Percentiles rank a stretch among this genome's conserved stretches.
Conservation (phyloP, 192 early-diverging fungal species). For the Backusella circina region DNA sequence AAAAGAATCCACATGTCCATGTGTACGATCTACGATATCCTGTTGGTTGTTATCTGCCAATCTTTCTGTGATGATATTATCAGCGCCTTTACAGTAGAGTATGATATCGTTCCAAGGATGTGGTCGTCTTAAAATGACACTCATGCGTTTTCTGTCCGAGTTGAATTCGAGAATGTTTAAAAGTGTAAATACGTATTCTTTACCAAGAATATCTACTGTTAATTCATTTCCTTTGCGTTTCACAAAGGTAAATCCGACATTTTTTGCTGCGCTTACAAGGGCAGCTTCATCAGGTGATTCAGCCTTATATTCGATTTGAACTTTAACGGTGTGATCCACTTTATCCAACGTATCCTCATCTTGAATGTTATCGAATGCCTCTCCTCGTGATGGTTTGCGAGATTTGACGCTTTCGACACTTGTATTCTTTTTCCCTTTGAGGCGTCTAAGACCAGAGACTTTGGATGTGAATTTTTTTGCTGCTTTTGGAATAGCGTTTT, state of each 20-base stretch:
- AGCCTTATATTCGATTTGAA: conserved; percentile 55
- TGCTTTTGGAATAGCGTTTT: neutral
- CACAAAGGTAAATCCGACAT: conserved; percentile 76
- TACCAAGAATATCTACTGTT: conserved; percentile 68
- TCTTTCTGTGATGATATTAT: conserved; percentile 92
- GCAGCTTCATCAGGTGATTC: conserved; percentile 86
- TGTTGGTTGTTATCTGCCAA: conserved; percentile 46
- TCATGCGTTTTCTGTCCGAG: conserved; percentile 96
- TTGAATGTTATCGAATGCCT: neutral
- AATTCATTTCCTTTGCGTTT: conserved; percentile 48
- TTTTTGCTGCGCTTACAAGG: conserved; percentile 73
- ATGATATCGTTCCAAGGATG: conserved; percentile 74
- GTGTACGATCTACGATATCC: conserved; percentile 51
- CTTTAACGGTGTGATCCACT: conserved; percentile 32
- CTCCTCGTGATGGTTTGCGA: conserved; percentile 6
- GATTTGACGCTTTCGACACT: neutral
- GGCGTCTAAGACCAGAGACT: neutral
- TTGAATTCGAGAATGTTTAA: conserved; percentile 92
- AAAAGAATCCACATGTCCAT: conserved; percentile 68
- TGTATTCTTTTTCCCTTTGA: neutral
- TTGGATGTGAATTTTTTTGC: neutral
- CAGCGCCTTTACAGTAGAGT: conserved; percentile 92
- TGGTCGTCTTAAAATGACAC: conserved; percentile 75
- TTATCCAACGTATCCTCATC: conserved; percentile 8
- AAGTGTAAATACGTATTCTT: conserved; percentile 65